Evolutionary conservation across 2,329 filamentous ascomycete genomes (phyloP), one percentile per base, ranked within the genome.

Genomic region (Aschersonia sp.): DNA sequence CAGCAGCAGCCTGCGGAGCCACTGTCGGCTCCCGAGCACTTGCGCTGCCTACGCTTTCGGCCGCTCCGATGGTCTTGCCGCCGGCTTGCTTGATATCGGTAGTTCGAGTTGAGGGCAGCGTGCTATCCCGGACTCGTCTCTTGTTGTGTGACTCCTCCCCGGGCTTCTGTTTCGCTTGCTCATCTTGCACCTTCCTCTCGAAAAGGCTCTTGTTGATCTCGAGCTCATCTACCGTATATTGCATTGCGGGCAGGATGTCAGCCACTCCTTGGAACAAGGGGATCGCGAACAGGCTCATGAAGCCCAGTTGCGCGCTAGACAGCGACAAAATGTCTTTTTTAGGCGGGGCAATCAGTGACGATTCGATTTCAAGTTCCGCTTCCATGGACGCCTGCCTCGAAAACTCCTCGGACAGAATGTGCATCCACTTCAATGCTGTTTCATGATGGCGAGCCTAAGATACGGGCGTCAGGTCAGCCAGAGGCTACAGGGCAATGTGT

Each of bases 241-340:
- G 71, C 79, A 97, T 86, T 29, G 77, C 78, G 2, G 92, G 89
- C 58, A 97, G 75, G 37, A 97, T 77, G 55, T 94, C 85, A 32
- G 86, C 81, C 6, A 97, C 83, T 6, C 84, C 86, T 59, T 88
- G 81, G 60, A 98, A 98, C 0, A 98, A 74, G 1, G 92, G 92
- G 45, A 89, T 79, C 12, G 90, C 92, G 62, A 97, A 97, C 56
- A 95, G 77, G 54, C 87, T 92, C 86, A 97, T 95, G 66, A 98
- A 98, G 30, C 87, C 84, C 47, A 95, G 84, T 65, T 98, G 92
- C 6, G 88, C 84, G 54, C 86, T 87, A 52, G 81, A 85, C 47
- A 95, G 73, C 48, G 90, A 89, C 51, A 87, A 71, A 32, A 84
- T 73, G 56, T 95, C 89, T 56, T 89, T 86, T 49, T 87, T 81